Evolutionary conservation across 1,284 basidiomycete species (phyloP).

Genomic region (Cryptococcus sp.): DNA sequence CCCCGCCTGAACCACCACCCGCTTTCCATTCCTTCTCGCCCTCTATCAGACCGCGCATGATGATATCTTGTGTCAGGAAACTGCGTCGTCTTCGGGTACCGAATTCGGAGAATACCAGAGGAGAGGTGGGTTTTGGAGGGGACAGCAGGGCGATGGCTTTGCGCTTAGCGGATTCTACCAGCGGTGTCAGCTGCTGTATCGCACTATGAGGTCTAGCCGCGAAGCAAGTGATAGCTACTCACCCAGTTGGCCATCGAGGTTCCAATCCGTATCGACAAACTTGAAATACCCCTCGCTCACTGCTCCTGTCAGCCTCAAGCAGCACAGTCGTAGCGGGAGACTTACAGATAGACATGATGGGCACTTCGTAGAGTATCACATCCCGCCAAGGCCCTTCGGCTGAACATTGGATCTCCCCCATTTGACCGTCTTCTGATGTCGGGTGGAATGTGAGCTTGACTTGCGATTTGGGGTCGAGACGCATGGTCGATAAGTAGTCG

Average conservation of each 20-base stretch:
- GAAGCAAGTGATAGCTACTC: slow-evolving; percentile 6
- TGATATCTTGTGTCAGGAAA: slow-evolving; percentile 74
- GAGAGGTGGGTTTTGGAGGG: slow-evolving; percentile 51
- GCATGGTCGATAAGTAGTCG: slow-evolving; percentile 69
- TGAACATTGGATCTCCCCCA: slow-evolving; percentile 73
- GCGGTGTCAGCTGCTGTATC: slow-evolving; percentile 11
- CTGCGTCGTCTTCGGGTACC: slow-evolving; percentile 87
- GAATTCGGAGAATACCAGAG: slow-evolving; percentile 85
- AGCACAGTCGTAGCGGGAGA: slow-evolving; percentile 59
- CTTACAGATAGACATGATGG: slow-evolving; percentile 84
- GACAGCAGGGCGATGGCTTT: slow-evolving; percentile 73
- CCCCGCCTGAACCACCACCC: slow-evolving; percentile 55
- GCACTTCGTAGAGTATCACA: slow-evolving; percentile 94
- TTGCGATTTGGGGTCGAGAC: slow-evolving; percentile 75
- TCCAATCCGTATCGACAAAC: slow-evolving; percentile 77
- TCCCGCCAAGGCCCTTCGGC: slow-evolving; percentile 81
- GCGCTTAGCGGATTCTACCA: slow-evolving; percentile 62
- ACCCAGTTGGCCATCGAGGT: slow-evolving; percentile 72
- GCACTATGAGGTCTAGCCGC: background rate
- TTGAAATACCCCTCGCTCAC: slow-evolving; percentile 59
- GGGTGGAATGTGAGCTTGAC: slow-evolving; percentile 71
- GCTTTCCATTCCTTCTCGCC: slow-evolving; percentile 62
- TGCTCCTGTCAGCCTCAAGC: slow-evolving; percentile 13
- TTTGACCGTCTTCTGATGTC: slow-evolving; percentile 52
- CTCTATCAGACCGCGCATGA: slow-evolving; percentile 69